Evolutionary conservation across 164 flowering plant species (phyloP), one percentile per base, ranked within the genome.

Genomic region (Cinnamomum chago): DNA sequence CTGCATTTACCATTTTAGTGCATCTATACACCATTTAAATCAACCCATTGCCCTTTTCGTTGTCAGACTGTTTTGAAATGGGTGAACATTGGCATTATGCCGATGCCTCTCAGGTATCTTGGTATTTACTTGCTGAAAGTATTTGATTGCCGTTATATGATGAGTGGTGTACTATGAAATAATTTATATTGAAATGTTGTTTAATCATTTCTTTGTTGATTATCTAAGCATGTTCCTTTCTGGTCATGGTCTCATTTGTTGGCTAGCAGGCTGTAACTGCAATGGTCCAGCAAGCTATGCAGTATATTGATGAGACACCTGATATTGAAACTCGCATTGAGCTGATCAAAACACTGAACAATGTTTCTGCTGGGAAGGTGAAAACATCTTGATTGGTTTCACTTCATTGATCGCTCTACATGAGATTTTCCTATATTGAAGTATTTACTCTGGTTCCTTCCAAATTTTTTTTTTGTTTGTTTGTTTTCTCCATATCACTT

Each of bases 251-350:
- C 58, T 77, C 73, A 40, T 62, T 72, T 33, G 6, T 68, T 78
- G 67, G 51, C 62, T 17, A 22, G 11, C 90, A 93, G 97, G 97
- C 94, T 70, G 95, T 92, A 58, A 87, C 97, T 71, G 94, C 94
- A 6, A 92, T 95, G 94, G 98, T 93, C 71, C 97, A 95, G 81
- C 97, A 92, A 84, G 99, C 98, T 6, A 93, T 95, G 97, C 88
- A 89, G 72, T 95, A 92, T 77, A 93, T 93, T 80, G 99, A 92
- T 62, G 83, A 92, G 86, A 92, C 97, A 17, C 97, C 98, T 25
- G 97, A 95, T 82, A 50, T 92, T 78, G 98, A 93, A 73, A 84
- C 98, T 70, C 88, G 92, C 30, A 72, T 92, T 50, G 97, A 95
- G 81, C 91, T 95, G 50, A 95, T 95, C 70, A 92, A 93, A 78